phyloP scores from a whole-genome alignment of 495 filamentous ascomycete species.

The Penicillium manginii region DNA sequence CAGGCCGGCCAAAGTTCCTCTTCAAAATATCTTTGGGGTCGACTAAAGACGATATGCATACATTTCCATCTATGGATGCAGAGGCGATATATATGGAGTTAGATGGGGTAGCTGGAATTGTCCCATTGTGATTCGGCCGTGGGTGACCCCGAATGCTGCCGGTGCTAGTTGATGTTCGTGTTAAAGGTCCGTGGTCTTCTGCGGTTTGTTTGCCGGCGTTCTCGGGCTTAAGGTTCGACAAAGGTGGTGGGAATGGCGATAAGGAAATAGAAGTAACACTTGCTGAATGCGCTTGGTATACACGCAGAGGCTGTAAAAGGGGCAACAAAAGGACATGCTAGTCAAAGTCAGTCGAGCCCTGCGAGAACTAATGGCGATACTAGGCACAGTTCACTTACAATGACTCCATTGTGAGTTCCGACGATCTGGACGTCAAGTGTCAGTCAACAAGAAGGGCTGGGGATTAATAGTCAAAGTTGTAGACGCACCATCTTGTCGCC shows the following conservation, averaged over 20 bases:
- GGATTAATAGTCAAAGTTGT: not conserved
- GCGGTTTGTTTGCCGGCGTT: conserved; percentile 44
- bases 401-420: conserved; percentile 96
- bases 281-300: conserved; percentile 89
- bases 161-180: conserved; percentile 49
- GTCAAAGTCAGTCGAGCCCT: conserved; percentile 25
- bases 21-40: conserved; percentile 81
- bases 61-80: conserved; percentile 92
- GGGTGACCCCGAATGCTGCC: conserved; percentile 55
- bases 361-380: not conserved
- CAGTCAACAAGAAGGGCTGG: conserved; percentile 10
- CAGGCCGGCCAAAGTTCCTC: conserved; percentile 89
- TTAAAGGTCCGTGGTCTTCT: conserved; percentile 49
- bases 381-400: conserved; percentile 62
- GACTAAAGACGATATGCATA: conserved; percentile 83
- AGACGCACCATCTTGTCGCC: conserved; percentile 91
- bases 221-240: conserved; percentile 61
- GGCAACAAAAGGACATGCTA: conserved; percentile 88
- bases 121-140: conserved; percentile 42
- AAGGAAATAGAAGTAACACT: conserved; percentile 88
- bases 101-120: conserved; percentile 68
- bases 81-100: conserved; percentile 92
- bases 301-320: conserved; percentile 73
- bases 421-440: conserved; percentile 63
- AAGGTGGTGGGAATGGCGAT: conserved; percentile 83